Evolutionary conservation across 140 eudicot species (phyloP).

Genomic region (Bidens hawaiensis): DNA sequence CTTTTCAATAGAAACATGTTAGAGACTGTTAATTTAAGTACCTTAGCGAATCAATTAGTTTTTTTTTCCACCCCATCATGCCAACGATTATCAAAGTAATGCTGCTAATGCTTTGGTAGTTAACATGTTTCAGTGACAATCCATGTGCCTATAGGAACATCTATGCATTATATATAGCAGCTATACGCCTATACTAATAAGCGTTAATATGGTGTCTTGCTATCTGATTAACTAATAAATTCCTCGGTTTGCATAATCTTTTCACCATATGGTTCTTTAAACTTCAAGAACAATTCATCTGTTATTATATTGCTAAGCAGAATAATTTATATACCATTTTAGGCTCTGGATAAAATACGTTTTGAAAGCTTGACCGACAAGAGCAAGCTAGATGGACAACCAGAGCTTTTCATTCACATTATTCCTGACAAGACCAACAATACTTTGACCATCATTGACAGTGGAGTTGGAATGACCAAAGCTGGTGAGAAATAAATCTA

Average conservation of each 20-base stretch:
- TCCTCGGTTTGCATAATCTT: background rate
- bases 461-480: conserved; percentile 62
- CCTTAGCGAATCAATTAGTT: background rate
- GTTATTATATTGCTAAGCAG: background rate
- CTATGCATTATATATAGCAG: background rate
- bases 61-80: background rate
- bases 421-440: conserved; percentile 61
- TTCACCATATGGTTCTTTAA: background rate
- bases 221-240: background rate
- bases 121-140: background rate
- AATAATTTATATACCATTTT: background rate
- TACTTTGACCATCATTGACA: conserved; percentile 58
- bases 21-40: background rate
- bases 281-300: background rate
- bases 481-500: conserved; percentile 29
- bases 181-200: background rate
- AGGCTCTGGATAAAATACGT: conserved; percentile 59
- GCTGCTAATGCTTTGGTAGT: background rate
- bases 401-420: conserved; percentile 66
- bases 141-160: background rate
- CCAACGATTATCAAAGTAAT: background rate
- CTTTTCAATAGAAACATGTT: no score
- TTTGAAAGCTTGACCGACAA: conserved; percentile 71
- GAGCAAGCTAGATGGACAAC: conserved; percentile 64
- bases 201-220: background rate